Evolutionary conservation across 257 asterid species (phyloP), one percentile per base, ranked within the genome.

Genomic region (Orobanche coerulescens): DNA sequence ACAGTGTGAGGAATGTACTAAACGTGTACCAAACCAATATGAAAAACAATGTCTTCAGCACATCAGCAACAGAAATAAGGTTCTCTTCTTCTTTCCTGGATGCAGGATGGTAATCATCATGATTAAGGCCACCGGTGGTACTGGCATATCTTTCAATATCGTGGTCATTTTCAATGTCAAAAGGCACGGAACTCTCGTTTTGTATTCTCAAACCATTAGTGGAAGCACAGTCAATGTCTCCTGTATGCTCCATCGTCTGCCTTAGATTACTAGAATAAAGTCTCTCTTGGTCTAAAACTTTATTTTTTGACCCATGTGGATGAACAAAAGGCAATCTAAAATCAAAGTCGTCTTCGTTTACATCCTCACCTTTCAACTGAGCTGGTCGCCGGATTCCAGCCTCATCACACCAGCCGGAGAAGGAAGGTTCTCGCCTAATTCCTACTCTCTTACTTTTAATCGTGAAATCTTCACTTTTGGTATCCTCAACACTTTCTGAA

Each of bases 1-100:
- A 93, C 99, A 93, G 68, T 34, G 99, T 93, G 69, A 93, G 72
- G 61, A 87, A 79, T 70, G 99, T 93, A 78, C 99, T 90, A 90
- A 89, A 87, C 1, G 80, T 87, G 81, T 93, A 93, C 99, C 99
- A 93, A 56, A 79, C 91, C 70, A 93, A 74, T 71, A 92, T 78
- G 19, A 92, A 79, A 51, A 92, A 78, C 73, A 92, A 53, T 5
- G 95, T 92, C 81, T 84, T 92, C 61, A 92, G 79, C 78, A 88
- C 81, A 56, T 86, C 86, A 28, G 90, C 81, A 28, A 64, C 75
- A 44, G 86, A 78, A 52, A 90, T 40, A 68, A 76, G 74, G 66
- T 37, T 74, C 62, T 68, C 69, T 6, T 52, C 26, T n/a, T 59
- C 63, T 55, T 70, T 66, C 52, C 23, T 37, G 16, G 82, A 68